These are phyloP conservation scores for Linum usitatissimum DNA, from an alignment of 345 rosid genomes.

Conservation along the genomic window DNA sequence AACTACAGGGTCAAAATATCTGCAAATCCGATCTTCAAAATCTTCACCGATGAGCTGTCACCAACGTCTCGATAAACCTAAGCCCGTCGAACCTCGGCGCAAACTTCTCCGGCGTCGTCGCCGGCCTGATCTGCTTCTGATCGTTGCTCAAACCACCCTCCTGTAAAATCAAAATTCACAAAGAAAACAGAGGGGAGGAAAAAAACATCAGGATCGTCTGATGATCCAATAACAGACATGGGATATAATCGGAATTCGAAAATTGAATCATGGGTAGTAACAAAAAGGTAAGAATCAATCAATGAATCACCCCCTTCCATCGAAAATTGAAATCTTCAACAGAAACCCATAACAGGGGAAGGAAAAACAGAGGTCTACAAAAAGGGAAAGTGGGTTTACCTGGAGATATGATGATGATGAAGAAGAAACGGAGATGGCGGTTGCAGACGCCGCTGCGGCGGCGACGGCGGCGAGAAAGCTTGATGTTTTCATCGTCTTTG, in stretches of 20 bases:
- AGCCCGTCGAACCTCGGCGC: constrained; percentile 26
- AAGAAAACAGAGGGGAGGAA: background rate
- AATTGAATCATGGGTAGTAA: no score
- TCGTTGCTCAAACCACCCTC: constrained; percentile 11
- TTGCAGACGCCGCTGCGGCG: background rate
- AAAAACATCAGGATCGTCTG: background rate
- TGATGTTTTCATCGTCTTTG: background rate
- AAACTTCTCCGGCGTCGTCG: constrained; percentile 16
- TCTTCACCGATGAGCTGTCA: constrained; percentile 23
- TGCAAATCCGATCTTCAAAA: background rate
- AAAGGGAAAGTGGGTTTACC: background rate
- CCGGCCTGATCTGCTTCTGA: constrained; percentile 5
- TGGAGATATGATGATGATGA: background rate
- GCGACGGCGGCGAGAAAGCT: background rate
- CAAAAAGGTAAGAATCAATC: no score
- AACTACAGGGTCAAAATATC: background rate
- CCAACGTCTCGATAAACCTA: constrained; percentile 25
- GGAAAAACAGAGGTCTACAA: background rate
- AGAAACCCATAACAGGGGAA: background rate
- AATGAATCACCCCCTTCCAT: no score
- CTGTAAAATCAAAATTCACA: background rate
- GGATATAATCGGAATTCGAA: no score
- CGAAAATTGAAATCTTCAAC: background rate
- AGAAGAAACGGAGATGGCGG: background rate
- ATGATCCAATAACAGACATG: background rate